Conservation (phyloP, 1,284 basidiomycete species). For the Marasmius sp. region DNA sequence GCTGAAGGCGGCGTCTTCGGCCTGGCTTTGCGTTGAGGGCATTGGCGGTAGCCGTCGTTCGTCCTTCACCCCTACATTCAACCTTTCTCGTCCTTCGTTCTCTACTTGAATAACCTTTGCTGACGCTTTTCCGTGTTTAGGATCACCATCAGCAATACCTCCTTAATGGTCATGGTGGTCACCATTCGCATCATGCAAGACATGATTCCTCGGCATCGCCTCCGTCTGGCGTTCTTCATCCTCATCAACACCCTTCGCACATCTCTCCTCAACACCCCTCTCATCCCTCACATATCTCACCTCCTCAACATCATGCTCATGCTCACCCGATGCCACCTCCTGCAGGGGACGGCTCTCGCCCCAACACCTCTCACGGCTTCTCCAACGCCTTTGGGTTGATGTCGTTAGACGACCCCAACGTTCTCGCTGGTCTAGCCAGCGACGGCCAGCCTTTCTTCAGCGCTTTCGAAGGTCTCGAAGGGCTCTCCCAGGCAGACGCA, state of each 20-base stretch:
- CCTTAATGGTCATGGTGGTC: background rate
- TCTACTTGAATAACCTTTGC: no score
- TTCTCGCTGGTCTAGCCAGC: conserved; percentile 55
- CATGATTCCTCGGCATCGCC: background rate
- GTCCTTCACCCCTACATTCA: no score
- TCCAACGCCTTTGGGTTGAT: conserved; percentile 69
- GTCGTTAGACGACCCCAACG: conserved; percentile 67
- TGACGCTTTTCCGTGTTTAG: background rate
- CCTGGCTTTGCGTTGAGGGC: no score
- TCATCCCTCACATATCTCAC: background rate
- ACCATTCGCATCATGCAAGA: background rate
- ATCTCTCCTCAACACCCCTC: background rate
- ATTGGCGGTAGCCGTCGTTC: no score
- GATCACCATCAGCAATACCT: background rate
- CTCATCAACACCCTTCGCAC: background rate
- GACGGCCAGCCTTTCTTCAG: conserved; percentile 64
- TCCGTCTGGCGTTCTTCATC: no score
- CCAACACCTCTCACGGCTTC: conserved; percentile 39
- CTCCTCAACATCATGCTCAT: background rate
- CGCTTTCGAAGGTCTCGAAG: conserved; percentile 14
- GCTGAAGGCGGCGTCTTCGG: no score
- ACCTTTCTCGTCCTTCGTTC: no score
- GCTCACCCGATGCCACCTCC: conserved; percentile 1
- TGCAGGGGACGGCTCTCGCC: conserved; percentile 9
- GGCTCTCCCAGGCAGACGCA: conserved; percentile 6